Evolutionary conservation across 495 filamentous ascomycete genomes (phyloP).

Genomic region (Xylaria flabelliformis): DNA sequence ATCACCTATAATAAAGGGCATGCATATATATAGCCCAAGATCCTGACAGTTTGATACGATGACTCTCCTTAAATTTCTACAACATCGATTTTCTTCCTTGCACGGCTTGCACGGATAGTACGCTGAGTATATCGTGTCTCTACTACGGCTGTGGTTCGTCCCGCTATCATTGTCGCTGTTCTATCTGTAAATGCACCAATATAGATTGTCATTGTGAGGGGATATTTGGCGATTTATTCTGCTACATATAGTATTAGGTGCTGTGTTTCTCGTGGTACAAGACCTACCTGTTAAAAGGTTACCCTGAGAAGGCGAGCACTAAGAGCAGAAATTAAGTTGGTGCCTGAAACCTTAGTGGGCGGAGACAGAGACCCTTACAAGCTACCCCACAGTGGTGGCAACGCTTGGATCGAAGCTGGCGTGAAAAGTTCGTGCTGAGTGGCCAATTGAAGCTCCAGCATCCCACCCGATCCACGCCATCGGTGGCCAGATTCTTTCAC

Average conservation of each 20-base stretch:
- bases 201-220: not conserved
- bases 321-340: not conserved
- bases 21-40: no score
- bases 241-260: not conserved
- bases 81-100: not conserved
- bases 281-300: not conserved
- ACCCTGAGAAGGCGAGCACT: not conserved
- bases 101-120: not conserved
- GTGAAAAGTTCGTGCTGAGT: not conserved
- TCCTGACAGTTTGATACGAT: not conserved
- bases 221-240: not conserved
- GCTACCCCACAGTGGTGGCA: slow-evolving; percentile 5
- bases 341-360: slow-evolving; percentile 2
- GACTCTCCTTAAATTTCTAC: not conserved
- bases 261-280: not conserved
- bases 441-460: slow-evolving; percentile 1
- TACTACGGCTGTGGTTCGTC: not conserved
- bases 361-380: not conserved
- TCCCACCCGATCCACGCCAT: slow-evolving; percentile 3
- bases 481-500: slow-evolving; percentile 24
- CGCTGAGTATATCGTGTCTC: not conserved
- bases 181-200: not conserved
- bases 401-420: not conserved
- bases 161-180: not conserved
- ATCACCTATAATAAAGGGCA: no score